Evolutionary conservation across 768 basidiomycete genomes (phyloP), one percentile per base, ranked within the genome.

Genomic region (Phanerodontia chrysosporium): DNA sequence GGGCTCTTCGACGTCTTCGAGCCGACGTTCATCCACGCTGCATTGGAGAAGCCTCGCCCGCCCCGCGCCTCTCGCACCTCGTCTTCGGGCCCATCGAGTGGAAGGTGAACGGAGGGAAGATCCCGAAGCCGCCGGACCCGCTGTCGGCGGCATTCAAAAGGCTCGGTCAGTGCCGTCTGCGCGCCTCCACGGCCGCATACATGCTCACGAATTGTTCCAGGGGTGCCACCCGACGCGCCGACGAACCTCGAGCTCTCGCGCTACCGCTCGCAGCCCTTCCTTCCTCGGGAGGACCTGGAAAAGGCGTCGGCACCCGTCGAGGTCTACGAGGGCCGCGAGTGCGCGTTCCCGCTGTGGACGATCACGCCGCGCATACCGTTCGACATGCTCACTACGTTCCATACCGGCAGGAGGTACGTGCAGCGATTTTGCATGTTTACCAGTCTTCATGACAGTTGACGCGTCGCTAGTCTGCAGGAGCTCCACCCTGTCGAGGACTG

Each of bases 1-100:
- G 51, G 58, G 16, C 51, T 60, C 28, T 60, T 32, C 22, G 58
- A 60, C 36, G 58, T 60, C 18, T 60, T 60, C 36, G 58, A 60
- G 45, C 58, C 58, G 22, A 60, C 58, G n/a, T 49, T 55, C n/a
- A 2, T 60, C 2, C 44, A 29, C 1, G 10, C 32, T 5, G 58
- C 51, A 9, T n/a, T 60, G 1, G 44, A 49, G n/a, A 60, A 60
- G 32, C 45, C 22, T 35, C 30, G 3, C 21, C n/a, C 4, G 30
- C 22, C 12, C 39, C 39, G 14, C 32, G 32, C 21, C 24, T 53
- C 5, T 10, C 52, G 25, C 52, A 21, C 24, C 39, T 53, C 10
- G 36, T 53, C 21, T 53, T 53, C 25, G 52, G 52, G 4, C 39
- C 39, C 9, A 53, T 53, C 24, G 52, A 53, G 22, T 53, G 52